Conservation (phyloP, 2,329 filamentous ascomycete species). For the Colletotrichum sp. region DNA sequence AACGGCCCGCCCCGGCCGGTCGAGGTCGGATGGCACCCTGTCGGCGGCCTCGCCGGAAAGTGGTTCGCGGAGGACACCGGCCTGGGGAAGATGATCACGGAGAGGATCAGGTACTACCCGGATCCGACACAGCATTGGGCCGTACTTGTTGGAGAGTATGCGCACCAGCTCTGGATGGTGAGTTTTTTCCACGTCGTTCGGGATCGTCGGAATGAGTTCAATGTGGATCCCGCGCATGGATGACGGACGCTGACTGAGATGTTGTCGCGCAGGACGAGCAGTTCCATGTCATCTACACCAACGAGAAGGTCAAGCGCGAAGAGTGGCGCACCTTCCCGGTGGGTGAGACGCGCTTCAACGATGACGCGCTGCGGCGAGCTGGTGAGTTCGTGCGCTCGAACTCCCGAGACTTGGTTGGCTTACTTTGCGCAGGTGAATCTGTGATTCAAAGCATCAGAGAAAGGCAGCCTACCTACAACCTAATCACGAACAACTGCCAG, state of each 20-base stretch:
- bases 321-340: conserved; percentile 58
- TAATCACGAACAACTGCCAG: conserved; percentile 67
- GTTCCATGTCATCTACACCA: conserved; percentile 62
- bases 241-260: background rate
- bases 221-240: background rate
- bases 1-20: conserved; percentile 46
- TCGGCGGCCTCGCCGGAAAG: conserved; percentile 59
- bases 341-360: conserved; percentile 59
- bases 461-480: conserved; percentile 56
- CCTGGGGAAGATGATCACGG: conserved; percentile 60
- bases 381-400: conserved; percentile 37
- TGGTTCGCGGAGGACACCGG: conserved; percentile 64
- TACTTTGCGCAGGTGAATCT: conserved; percentile 46
- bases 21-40: conserved; percentile 63
- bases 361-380: conserved; percentile 55
- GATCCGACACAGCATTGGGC: conserved; percentile 68
- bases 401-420: background rate
- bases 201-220: background rate
- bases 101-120: conserved; percentile 58
- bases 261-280: conserved; percentile 49
- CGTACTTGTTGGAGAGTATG: conserved; percentile 59
- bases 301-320: conserved; percentile 47
- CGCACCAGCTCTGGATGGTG: conserved; percentile 66
- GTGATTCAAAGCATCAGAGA: conserved; percentile 57
- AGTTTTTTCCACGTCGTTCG: conserved; percentile 13